Conservation (phyloP, 805 yeast species). For the Scheffersomyces ergatensis region DNA sequence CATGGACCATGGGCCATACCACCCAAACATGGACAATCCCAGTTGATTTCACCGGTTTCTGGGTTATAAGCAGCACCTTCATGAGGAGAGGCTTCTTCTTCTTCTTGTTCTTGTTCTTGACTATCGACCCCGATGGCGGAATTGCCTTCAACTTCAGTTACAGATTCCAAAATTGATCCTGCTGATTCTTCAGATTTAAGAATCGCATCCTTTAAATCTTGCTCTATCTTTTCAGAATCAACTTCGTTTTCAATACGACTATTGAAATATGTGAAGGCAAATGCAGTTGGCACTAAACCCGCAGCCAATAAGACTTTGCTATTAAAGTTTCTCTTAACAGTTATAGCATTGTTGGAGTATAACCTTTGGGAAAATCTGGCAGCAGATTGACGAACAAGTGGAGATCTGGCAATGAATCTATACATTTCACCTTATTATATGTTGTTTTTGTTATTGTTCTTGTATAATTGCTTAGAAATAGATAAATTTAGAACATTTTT, state of each 20-base stretch:
- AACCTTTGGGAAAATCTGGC: slow-evolving; percentile 9
- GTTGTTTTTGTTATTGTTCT: too few species aligned
- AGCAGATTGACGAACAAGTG: slow-evolving; percentile 9
- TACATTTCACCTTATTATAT: slow-evolving; percentile 14
- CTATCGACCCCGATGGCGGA: background rate
- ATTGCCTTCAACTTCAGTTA: slow-evolving; percentile 2
- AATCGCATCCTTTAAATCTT: slow-evolving; percentile 3
- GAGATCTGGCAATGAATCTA: slow-evolving; percentile 15
- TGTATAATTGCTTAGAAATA: too few species aligned
- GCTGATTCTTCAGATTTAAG: slow-evolving; percentile 5
- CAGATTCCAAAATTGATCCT: background rate
- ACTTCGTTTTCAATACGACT: slow-evolving; percentile 1
- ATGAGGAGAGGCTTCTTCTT: slow-evolving; percentile 18
- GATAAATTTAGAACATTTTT: too few species aligned
- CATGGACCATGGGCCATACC: slow-evolving; percentile 99
- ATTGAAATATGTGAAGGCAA: slow-evolving; percentile 8
- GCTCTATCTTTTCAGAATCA: slow-evolving; percentile 3
- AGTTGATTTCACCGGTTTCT: slow-evolving; percentile 97
- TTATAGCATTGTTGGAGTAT: slow-evolving; percentile 6
- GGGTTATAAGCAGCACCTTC: slow-evolving; percentile 82
- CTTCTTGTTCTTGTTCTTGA: slow-evolving; percentile 9
- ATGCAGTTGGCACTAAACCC: slow-evolving; percentile 10
- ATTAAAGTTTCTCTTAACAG: slow-evolving; percentile 5
- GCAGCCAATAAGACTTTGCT: slow-evolving; percentile 9
- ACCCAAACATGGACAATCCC: slow-evolving; percentile 99